These are phyloP conservation scores for Heliamphora pulchella DNA, from an alignment of 179 eudicot genomes.

Conservation along the genomic window DNA sequence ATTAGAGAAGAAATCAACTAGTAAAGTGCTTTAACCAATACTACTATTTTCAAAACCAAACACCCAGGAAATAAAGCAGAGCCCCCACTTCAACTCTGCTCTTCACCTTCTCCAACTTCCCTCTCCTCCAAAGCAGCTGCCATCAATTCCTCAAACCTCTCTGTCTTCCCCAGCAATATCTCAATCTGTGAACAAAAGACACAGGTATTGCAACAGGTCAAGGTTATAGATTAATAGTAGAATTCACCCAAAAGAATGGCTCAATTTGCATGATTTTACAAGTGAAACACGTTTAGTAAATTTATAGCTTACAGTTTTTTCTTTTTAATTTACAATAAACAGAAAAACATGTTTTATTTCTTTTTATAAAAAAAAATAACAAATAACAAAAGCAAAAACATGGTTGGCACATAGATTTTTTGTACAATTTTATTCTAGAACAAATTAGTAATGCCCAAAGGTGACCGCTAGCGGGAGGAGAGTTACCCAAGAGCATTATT, in stretches of 20 bases:
- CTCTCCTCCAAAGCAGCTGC: constrained; percentile 48
- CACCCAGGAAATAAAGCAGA: not conserved
- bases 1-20: not conserved
- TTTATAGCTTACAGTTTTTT: no score
- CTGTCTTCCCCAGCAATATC: constrained; percentile 67
- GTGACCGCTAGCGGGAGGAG: no score
- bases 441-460: no score
- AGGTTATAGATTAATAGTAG: not conserved
- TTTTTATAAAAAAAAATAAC: no score
- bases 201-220: not conserved
- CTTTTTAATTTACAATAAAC: no score
- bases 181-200: constrained; percentile 47
- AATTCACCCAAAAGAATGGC: not conserved
- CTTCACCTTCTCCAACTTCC: constrained; percentile 36
- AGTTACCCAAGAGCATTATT: no score
- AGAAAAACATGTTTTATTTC: no score
- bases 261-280: not conserved
- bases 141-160: constrained; percentile 87
- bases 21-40: not conserved
- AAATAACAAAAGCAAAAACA: no score
- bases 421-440: no score
- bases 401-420: no score
- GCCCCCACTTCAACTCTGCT: constrained; percentile 20
- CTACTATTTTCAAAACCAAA: not conserved
- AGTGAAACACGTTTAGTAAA: not conserved